Percentiles rank a stretch among this genome's conserved stretches.
phyloP scores from a whole-genome alignment of 2,329 filamentous ascomycete genomes.

The Cladosporium sp. region DNA sequence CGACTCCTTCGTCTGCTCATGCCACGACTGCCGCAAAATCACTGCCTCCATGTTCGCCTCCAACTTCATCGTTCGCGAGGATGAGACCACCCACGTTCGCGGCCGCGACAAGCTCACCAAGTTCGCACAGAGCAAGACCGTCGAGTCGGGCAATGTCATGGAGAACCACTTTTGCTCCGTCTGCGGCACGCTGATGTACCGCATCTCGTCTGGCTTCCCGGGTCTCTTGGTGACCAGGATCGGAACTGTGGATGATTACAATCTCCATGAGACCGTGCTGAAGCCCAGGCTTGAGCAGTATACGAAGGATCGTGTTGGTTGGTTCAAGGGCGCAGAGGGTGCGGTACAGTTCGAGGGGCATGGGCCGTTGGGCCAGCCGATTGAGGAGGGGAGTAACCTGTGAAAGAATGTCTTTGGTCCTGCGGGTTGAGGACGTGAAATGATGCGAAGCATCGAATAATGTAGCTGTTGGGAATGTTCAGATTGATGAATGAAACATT shows the following conservation, averaged over 20 bases:
- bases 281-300: conserved; percentile 36
- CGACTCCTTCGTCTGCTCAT: conserved; percentile 57
- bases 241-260: conserved; percentile 61
- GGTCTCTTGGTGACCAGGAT: conserved; percentile 49
- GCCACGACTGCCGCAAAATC: conserved; percentile 57
- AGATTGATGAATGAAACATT: too few relatives aligned
- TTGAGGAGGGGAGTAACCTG: background rate
- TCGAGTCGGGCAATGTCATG: conserved; percentile 49
- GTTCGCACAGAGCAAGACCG: conserved; percentile 47
- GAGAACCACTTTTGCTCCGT: conserved; percentile 58
- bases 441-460: too few relatives aligned
- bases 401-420: too few relatives aligned
- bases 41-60: conserved; percentile 60
- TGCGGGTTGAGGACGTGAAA: too few relatives aligned
- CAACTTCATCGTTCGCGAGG: conserved; percentile 51
- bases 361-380: background rate
- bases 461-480: too few relatives aligned
- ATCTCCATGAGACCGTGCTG: conserved; percentile 53
- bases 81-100: conserved; percentile 40
- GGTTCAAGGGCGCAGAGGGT: conserved; percentile 7
- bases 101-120: conserved; percentile 49
- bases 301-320: conserved; percentile 3
- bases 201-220: conserved; percentile 43
- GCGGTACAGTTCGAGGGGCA: background rate
- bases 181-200: conserved; percentile 61